These are phyloP conservation scores for Marasmius sp. DNA, from an alignment of 1,284 basidiomycete genomes.

Conservation along the genomic window DNA sequence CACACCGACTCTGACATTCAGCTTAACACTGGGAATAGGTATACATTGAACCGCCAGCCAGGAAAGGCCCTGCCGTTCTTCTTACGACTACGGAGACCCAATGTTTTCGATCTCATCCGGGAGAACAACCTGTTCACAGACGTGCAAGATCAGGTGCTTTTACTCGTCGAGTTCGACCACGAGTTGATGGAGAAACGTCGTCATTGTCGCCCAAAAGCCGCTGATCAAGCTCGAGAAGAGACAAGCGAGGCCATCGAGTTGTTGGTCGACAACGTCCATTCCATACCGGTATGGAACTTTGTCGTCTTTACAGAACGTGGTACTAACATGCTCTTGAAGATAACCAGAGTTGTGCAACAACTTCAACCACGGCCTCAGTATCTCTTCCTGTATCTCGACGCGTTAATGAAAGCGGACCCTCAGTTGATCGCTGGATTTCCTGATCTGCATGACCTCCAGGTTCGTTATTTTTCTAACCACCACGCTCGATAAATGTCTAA, in stretches of 20 bases:
- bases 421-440: constrained; percentile 80
- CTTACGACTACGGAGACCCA: constrained; percentile 80
- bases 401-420: constrained; percentile 86
- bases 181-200: constrained; percentile 72
- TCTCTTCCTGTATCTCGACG: constrained; percentile 92
- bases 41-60: constrained; percentile 85
- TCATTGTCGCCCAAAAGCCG: constrained; percentile 32
- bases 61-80: constrained; percentile 93
- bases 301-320: background rate
- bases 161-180: constrained; percentile 93
- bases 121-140: constrained; percentile 95
- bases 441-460: constrained; percentile 68
- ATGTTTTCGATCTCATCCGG: constrained; percentile 93
- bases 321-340: constrained; percentile 43
- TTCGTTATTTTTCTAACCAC: background rate
- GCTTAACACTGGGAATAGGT: constrained; percentile 42
- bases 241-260: constrained; percentile 79
- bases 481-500: background rate
- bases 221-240: constrained; percentile 26
- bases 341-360: constrained; percentile 86
- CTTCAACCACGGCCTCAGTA: constrained; percentile 78
- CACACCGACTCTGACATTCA: background rate
- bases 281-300: constrained; percentile 77
- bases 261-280: constrained; percentile 93
- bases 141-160: constrained; percentile 89